Percentiles rank a stretch among this genome's conserved stretches.
Evolutionary conservation across 2,329 filamentous ascomycete genomes (phyloP).

Genomic region (Ophiostoma piceae): DNA sequence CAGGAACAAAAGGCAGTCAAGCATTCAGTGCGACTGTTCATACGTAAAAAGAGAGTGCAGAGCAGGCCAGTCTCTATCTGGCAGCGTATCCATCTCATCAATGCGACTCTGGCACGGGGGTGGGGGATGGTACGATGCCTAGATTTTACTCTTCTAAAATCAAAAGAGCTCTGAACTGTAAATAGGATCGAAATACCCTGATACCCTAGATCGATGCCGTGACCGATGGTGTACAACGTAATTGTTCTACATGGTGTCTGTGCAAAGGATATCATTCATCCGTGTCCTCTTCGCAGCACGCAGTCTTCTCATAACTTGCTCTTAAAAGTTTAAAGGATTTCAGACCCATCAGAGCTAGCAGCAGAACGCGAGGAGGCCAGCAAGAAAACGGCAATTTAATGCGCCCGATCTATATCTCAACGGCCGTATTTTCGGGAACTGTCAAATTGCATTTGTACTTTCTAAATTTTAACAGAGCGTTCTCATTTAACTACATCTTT

Average conservation of each 20-base stretch:
- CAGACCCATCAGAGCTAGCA: not conserved
- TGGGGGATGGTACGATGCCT: constrained; percentile 14
- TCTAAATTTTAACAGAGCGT: no score
- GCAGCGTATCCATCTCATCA: not conserved
- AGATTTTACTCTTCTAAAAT: not conserved
- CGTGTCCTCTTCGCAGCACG: not conserved
- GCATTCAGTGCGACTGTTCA: not conserved
- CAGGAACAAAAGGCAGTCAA: not conserved
- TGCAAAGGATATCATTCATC: not conserved
- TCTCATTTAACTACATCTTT: not conserved
- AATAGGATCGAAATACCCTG: not conserved
- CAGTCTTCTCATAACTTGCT: not conserved
- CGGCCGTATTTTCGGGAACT: constrained; percentile 2
- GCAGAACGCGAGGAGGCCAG: not conserved
- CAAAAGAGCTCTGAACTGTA: no score
- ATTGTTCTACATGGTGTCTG: constrained; percentile 11
- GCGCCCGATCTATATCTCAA: constrained; percentile 4
- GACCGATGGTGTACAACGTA: not conserved
- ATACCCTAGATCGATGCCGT: not conserved
- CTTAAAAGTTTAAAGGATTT: not conserved
- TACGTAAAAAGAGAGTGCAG: not conserved
- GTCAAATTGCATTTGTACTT: not conserved
- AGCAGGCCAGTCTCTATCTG: not conserved
- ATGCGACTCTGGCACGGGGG: constrained; percentile 13
- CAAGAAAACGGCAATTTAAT: constrained; percentile 13